Percentiles rank a stretch among this genome's conserved stretches.
Evolutionary conservation across 345 rosid species (phyloP).

Genomic region (Salix exigua): DNA sequence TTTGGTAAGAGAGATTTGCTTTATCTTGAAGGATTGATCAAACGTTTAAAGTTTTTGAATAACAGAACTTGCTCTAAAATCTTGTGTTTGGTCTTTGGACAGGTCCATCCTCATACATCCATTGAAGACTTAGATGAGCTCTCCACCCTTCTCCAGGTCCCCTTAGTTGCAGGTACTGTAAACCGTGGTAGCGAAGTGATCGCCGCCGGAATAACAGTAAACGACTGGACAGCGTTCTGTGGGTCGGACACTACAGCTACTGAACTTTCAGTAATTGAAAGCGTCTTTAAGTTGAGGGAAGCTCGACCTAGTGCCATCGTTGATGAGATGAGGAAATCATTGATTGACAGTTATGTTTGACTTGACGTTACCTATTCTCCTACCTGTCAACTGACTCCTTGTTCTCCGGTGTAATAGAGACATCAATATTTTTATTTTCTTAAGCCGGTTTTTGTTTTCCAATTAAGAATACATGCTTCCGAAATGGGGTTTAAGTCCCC

Average conservation of each 20-base stretch:
- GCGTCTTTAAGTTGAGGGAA: slow-evolving; percentile 86
- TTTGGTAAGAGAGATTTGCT: slow-evolving; percentile 43
- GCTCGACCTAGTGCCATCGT: slow-evolving; percentile 79
- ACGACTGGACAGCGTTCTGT: slow-evolving; percentile 90
- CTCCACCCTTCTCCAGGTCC: slow-evolving; percentile 82
- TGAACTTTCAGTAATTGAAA: slow-evolving; percentile 80
- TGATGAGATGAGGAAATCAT: slow-evolving; percentile 87
- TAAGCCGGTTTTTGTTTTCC: not conserved
- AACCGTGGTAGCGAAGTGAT: slow-evolving; percentile 44
- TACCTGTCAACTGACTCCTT: not conserved
- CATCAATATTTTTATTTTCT: not conserved
- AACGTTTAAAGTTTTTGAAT: too few relatives aligned
- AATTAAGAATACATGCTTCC: not conserved
- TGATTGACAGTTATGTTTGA: slow-evolving; percentile 74
- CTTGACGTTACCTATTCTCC: not conserved
- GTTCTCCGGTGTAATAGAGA: not conserved
- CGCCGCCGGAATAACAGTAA: slow-evolving; percentile 78
- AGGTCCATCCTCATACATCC: slow-evolving; percentile 94
- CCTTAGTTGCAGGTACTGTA: slow-evolving; percentile 31
- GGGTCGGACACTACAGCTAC: slow-evolving; percentile 95
- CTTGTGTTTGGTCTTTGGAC: slow-evolving; percentile 11
- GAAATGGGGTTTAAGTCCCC: not conserved
- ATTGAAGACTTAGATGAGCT: slow-evolving; percentile 93
- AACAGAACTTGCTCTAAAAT: not conserved
- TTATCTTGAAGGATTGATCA: not conserved